Conservation (phyloP, 768 basidiomycete genomes). For the Boletus reticulatus region DNA sequence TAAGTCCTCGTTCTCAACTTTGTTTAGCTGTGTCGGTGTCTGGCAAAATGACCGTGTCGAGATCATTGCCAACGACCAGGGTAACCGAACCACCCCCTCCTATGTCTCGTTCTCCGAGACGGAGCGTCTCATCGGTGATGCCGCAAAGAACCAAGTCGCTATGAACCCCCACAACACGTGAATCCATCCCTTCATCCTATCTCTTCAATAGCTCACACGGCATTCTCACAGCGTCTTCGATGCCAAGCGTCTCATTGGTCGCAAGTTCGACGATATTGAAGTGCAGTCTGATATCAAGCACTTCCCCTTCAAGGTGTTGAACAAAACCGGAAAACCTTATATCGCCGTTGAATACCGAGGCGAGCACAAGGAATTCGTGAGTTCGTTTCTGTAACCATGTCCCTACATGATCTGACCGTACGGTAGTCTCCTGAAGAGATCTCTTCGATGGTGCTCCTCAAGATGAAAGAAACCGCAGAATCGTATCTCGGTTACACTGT, state of each 20-base stretch:
- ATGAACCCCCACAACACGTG: conserved; percentile 97
- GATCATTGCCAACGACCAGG: conserved; percentile 96
- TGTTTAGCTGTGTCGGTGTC: conserved; percentile 90
- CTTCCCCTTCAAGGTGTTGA: conserved; percentile 92
- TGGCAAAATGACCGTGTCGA: conserved; percentile 99
- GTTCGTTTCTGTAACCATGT: conserved; percentile 18
- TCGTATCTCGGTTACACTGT: conserved; percentile 86
- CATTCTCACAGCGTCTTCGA: conserved; percentile 75
- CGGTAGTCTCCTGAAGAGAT: conserved; percentile 90
- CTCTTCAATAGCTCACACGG: conserved; percentile 1
- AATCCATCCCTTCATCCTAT: conserved; percentile 5
- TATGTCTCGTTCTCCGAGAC: conserved; percentile 94
- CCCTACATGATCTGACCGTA: conserved; percentile 18
- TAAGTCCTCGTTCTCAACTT: conserved; percentile 5
- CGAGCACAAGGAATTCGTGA: conserved; percentile 90
- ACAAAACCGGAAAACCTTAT: conserved; percentile 86
- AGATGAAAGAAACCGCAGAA: conserved; percentile 99
- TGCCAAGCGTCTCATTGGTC: conserved; percentile 96
- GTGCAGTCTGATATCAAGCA: conserved; percentile 85
- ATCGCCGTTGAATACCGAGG: conserved; percentile 89
- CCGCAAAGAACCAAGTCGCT: conserved; percentile 97
- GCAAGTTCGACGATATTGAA: conserved; percentile 83
- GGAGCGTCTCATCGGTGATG: conserved; percentile 98
- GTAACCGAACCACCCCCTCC: conserved; percentile 93
- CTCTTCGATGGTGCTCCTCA: conserved; percentile 94